Evolutionary conservation across 805 yeast genomes (phyloP), one percentile per base, ranked within the genome.

Genomic region (Cyberlindnera xylosilytica): DNA sequence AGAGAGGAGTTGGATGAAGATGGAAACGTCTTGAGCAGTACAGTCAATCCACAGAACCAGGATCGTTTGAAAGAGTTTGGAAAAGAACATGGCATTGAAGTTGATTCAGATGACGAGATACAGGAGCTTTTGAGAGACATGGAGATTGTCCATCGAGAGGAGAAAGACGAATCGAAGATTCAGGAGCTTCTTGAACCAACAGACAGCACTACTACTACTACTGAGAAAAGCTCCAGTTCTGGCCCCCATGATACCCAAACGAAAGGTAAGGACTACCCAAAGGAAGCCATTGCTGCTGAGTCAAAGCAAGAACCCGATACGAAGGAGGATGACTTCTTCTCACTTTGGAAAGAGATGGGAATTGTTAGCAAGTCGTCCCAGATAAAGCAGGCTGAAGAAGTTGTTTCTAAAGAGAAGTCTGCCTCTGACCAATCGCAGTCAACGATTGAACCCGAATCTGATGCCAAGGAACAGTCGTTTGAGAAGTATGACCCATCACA

Each of bases 1-100:
- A 71, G 81, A 40, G 97, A 89, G 57, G 85, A 81, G 40, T 61
- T 90, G 29, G 96, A 89, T 61, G 96, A 87, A 1, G 81, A 85
- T n/a, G 97, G 80, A 0, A 79, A 85, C 46, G 72, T 89, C 1
- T 57, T 84, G 1, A 60, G 47, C 12, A 57, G 78, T n/a, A 51
- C 65, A 3, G 66, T 78, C 3, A 65, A 64, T 23, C 76, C 76
- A 0, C 65, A 69, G 19, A 53, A 57, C 28, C 53, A 51, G 19
- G 53, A 53, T 42, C 48, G 45, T 22, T 34, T 62, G 15, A 43
- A 51, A 18, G 52, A 46, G 8, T 50, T 64, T 20, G 55, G 60
- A 8, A 49, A 54, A 20, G 16, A 40, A 4, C 44, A 45, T 38
- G 52, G 35, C 10, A 24, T 39, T 4, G 41, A 41, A 15, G 17